Evolutionary conservation across 2,329 filamentous ascomycete genomes (phyloP).

Genomic region (Byssochlamys sp.): DNA sequence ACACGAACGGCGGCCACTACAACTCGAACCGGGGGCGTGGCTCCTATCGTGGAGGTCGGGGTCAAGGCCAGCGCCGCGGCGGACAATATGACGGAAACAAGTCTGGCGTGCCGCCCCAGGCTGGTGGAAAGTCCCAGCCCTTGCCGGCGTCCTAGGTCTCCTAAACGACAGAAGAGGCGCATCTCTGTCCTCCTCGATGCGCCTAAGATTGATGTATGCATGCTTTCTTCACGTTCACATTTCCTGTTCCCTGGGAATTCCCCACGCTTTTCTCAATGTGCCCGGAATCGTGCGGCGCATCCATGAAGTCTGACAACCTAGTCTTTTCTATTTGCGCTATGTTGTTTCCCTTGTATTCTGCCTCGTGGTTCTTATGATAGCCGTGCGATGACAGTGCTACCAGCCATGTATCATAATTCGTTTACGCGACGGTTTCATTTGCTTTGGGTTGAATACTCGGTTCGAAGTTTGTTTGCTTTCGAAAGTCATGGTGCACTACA

Average conservation of each 20-base stretch:
- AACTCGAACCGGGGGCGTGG: constrained; percentile 30
- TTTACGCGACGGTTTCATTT: neutral
- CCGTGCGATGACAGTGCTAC: constrained; percentile 1
- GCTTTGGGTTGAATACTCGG: neutral
- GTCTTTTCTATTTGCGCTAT: neutral
- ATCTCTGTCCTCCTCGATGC: neutral
- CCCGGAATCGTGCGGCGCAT: neutral
- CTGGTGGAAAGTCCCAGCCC: constrained; percentile 20
- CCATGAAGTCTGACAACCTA: neutral
- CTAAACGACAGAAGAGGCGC: neutral
- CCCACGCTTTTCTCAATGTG: neutral
- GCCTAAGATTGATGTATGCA: neutral
- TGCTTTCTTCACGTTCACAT: neutral
- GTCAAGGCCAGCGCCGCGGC: constrained; percentile 34
- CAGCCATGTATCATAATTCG: constrained; percentile 3
- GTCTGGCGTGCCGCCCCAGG: constrained; percentile 18
- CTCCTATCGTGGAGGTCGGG: constrained; percentile 35
- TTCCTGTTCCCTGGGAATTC: neutral
- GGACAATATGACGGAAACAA: constrained; percentile 24
- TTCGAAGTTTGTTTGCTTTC: neutral
- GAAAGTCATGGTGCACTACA: neutral
- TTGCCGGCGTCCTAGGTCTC: constrained; percentile 19
- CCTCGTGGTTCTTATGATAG: neutral
- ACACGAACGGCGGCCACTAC: constrained; percentile 29
- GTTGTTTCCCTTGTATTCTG: neutral